Percentiles rank a stretch among this genome's conserved stretches.
Conservation (phyloP, 1,284 basidiomycete genomes). For the Naganishia sp. region DNA sequence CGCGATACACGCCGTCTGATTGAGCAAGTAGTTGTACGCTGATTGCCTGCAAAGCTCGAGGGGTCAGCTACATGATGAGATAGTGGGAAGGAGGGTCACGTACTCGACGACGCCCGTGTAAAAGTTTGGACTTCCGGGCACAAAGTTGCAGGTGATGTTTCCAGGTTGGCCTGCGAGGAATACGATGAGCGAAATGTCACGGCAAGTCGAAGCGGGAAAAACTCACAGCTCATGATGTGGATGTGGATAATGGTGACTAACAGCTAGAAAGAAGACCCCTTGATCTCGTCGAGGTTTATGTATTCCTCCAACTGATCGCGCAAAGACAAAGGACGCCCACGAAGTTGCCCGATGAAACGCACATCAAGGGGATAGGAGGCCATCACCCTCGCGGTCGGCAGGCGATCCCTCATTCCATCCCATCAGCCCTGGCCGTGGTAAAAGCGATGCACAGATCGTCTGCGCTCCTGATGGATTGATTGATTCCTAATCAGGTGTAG, state of each 20-base stretch:
- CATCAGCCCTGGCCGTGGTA: too few relatives aligned
- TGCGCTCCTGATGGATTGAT: too few relatives aligned
- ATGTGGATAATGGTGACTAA: not conserved
- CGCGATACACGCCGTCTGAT: slow-evolving; percentile 12
- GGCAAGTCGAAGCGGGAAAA: not conserved
- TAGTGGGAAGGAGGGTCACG: slow-evolving; percentile 16
- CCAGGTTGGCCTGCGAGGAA: slow-evolving; percentile 8
- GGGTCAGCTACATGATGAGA: not conserved
- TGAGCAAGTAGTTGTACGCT: slow-evolving; percentile 37
- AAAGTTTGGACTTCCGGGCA: slow-evolving; percentile 38
- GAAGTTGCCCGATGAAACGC: too few relatives aligned
- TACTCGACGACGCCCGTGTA: slow-evolving; percentile 36
- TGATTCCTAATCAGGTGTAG: too few relatives aligned
- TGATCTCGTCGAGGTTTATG: too few relatives aligned
- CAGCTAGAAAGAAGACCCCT: too few relatives aligned
- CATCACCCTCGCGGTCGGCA: too few relatives aligned
- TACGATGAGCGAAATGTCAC: not conserved
- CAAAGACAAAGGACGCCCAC: too few relatives aligned
- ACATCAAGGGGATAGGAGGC: too few relatives aligned
- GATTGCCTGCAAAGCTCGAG: not conserved
- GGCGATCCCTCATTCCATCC: too few relatives aligned
- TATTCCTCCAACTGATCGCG: too few relatives aligned
- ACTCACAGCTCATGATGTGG: slow-evolving; percentile 11
- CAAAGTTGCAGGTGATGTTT: slow-evolving; percentile 39
- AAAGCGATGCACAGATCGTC: too few relatives aligned